phyloP scores from a whole-genome alignment of 2,329 filamentous ascomycete species.

The Xenoacremonium recifei region DNA sequence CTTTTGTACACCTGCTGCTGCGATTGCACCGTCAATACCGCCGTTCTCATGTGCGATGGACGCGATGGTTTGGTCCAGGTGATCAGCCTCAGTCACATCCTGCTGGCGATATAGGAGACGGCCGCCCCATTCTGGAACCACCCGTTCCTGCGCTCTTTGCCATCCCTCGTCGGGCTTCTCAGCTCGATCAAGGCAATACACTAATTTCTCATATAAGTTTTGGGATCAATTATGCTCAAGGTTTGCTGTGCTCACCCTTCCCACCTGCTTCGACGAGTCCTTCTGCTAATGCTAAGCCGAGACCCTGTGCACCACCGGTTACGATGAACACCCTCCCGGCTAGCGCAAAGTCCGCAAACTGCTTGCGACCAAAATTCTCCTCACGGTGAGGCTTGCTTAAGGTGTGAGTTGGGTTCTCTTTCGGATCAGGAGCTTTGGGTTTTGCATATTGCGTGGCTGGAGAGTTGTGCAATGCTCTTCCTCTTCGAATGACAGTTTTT shows the following conservation, averaged over 20 bases:
- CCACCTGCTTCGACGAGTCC: conserved; percentile 74
- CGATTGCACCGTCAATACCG: conserved; percentile 66
- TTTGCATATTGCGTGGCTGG: too few species aligned
- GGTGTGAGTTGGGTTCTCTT: not conserved
- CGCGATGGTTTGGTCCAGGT: conserved; percentile 56
- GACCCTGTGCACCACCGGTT: conserved; percentile 68
- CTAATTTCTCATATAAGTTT: too few species aligned
- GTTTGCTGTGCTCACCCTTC: conserved; percentile 41
- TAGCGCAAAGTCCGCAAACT: conserved; percentile 68
- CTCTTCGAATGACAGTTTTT: too few species aligned
- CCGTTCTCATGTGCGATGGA: conserved; percentile 60
- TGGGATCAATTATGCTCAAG: not conserved
- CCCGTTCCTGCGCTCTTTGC: conserved; percentile 55
- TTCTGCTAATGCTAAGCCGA: conserved; percentile 73
- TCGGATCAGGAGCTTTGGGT: not conserved
- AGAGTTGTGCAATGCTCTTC: too few species aligned
- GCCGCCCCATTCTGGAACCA: conserved; percentile 63
- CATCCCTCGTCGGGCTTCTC: conserved; percentile 56
- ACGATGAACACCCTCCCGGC: conserved; percentile 67
- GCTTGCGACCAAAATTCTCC: conserved; percentile 30
- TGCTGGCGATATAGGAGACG: conserved; percentile 65
- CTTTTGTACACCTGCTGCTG: conserved; percentile 67
- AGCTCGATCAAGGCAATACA: conserved; percentile 57
- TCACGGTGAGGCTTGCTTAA: conserved; percentile 7
- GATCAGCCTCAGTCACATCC: conserved; percentile 62